These are phyloP conservation scores for Globisporangium orthogonon DNA, from an alignment of 352 stramenopile species.

Conservation along the genomic window DNA sequence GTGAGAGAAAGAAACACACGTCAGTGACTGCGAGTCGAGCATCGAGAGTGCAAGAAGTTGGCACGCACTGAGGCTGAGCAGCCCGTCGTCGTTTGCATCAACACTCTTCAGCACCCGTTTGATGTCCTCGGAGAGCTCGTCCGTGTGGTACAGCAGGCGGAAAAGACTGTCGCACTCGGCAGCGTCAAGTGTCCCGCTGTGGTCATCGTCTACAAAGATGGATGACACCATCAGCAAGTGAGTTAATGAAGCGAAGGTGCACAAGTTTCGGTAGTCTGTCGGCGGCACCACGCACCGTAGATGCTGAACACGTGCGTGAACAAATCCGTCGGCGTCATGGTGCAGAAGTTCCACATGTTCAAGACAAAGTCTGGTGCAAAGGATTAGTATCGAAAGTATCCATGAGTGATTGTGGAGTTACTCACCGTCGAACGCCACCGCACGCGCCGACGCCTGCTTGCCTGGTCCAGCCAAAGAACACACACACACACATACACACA, in stretches of 20 bases:
- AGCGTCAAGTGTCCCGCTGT: slow-evolving; percentile 31
- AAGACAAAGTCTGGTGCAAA: slow-evolving; percentile 33
- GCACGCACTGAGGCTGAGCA: slow-evolving; percentile 22
- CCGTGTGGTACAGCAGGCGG: slow-evolving; percentile 40
- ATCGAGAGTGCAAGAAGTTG: not conserved
- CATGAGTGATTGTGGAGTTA: not conserved
- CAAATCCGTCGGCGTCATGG: slow-evolving; percentile 33
- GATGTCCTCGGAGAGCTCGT: slow-evolving; percentile 26
- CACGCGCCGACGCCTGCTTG: slow-evolving; percentile 28
- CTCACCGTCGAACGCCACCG: slow-evolving; percentile 37
- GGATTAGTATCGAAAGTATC: not conserved
- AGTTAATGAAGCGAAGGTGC: not conserved
- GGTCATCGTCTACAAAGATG: slow-evolving; percentile 30
- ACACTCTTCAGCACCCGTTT: slow-evolving; percentile 28
- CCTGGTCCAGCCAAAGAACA: slow-evolving; percentile 10
- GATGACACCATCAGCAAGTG: not conserved
- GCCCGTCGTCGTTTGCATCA: slow-evolving; percentile 22
- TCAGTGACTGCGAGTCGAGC: not conserved
- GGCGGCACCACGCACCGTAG: slow-evolving; percentile 21
- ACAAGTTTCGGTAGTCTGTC: too few relatives aligned
- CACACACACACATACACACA: too few relatives aligned
- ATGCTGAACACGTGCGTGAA: slow-evolving; percentile 35
- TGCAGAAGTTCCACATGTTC: slow-evolving; percentile 60
- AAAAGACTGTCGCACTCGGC: slow-evolving; percentile 49
- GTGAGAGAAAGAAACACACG: not conserved